phyloP scores from a whole-genome alignment of 345 rosid species.

The Arabidopsis arenosa region DNA sequence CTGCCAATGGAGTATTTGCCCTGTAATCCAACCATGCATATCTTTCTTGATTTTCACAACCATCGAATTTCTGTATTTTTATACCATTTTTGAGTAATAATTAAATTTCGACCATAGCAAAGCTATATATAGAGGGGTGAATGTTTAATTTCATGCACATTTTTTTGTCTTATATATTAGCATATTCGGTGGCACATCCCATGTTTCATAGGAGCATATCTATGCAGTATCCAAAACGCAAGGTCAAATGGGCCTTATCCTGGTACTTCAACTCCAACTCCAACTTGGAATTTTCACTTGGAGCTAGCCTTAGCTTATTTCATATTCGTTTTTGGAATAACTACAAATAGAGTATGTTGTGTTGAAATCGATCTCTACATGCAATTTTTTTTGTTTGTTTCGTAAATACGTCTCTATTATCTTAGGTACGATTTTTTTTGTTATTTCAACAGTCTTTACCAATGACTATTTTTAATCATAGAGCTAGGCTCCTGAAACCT shows the following conservation, averaged over 20 bases:
- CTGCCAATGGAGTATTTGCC: constrained; percentile 46
- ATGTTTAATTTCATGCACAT: constrained; percentile 11
- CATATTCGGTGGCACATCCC: constrained; percentile 44
- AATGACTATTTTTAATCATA: no score
- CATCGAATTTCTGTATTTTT: constrained; percentile 5
- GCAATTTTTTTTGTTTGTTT: neutral
- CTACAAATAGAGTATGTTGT: neutral
- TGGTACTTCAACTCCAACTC: neutral
- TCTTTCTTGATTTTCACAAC: constrained; percentile 6
- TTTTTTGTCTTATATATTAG: constrained; percentile 24
- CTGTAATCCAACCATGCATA: constrained; percentile 43
- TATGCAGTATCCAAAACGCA: neutral
- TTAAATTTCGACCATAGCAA: neutral
- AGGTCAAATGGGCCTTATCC: neutral
- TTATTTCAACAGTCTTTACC: neutral
- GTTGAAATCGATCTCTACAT: neutral
- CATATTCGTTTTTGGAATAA: neutral
- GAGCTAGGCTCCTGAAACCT: no score
- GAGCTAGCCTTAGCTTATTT: neutral
- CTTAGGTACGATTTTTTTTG: constrained; percentile 1
- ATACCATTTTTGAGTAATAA: neutral
- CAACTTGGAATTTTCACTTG: neutral
- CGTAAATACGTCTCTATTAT: neutral
- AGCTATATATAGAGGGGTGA: constrained; percentile 33
- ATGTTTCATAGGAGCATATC: constrained; percentile 28